Conservation (phyloP, 805 yeast genomes). For the Ogataea trehaloabstinens region DNA sequence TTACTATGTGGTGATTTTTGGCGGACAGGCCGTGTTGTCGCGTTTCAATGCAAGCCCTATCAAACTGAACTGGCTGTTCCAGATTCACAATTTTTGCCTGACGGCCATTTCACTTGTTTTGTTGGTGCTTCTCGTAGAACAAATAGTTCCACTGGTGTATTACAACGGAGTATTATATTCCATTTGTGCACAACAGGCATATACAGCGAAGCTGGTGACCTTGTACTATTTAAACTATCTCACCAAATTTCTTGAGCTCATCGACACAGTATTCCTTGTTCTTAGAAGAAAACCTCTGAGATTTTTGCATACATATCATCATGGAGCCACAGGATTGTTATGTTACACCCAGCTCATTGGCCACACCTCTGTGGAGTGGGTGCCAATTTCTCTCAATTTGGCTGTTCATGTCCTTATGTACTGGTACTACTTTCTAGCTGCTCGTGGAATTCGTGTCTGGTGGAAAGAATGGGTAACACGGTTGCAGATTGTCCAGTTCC, state of each 20-base stretch:
- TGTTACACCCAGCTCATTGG: conserved; percentile 94
- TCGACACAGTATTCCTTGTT: conserved; percentile 90
- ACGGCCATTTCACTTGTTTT: conserved; percentile 67
- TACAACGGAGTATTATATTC: conserved; percentile 79
- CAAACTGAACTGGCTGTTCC: conserved; percentile 74
- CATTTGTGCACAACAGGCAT: conserved; percentile 73
- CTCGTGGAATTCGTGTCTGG: conserved; percentile 95
- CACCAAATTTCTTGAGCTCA: conserved; percentile 82
- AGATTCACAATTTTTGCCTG: conserved; percentile 77
- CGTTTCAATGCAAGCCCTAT: conserved; percentile 56
- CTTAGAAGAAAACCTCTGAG: conserved; percentile 88
- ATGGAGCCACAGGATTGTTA: conserved; percentile 94
- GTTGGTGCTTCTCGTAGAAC: conserved; percentile 75
- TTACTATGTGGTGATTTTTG: conserved; percentile 82
- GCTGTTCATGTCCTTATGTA: conserved; percentile 96
- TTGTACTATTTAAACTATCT: conserved; percentile 89
- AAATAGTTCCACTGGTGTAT: conserved; percentile 73
- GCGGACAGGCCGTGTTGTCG: conserved; percentile 69
- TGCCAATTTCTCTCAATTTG: conserved; percentile 83
- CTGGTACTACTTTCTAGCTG: conserved; percentile 92
- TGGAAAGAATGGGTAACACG: conserved; percentile 99
- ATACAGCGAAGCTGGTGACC: conserved; percentile 80
- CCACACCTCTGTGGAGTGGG: conserved; percentile 90
- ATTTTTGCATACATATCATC: conserved; percentile 94
- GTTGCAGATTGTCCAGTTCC: conserved; percentile 90